Evolutionary conservation across 768 basidiomycete genomes (phyloP), one percentile per base, ranked within the genome.

Genomic region (Lenzites betulinus): DNA sequence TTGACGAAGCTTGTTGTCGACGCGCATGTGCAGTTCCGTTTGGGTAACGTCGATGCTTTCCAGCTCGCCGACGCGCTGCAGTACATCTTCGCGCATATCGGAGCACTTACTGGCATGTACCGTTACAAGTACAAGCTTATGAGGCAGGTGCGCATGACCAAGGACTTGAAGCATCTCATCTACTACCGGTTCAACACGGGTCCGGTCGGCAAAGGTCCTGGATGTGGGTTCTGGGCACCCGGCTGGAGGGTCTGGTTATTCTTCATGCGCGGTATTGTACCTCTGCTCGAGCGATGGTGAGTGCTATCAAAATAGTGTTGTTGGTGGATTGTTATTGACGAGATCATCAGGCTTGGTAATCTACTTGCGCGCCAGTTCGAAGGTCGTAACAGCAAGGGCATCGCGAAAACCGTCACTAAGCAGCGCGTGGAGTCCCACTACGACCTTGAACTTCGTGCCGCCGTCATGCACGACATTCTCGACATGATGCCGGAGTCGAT

Each of bases 401-500:
- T 95, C 61, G 96, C 96, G 1, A 97, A 97, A 79, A 98, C 96
- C 0, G 96, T 99, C 23, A 99, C 97, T 25, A 99, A 99, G 77
- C 97, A 99, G 77, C 88, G 96, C 69, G 97, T 98, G 15, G 97
- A 99, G 75, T 97, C 95, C 9, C 97, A 99, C 73, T 98, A 95
- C 68, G 97, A 99, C 74, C 82, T 99, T 36, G 97, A 99, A 72
- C 79, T 99, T 44, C 89, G 97, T 54, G 97, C 97, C 0, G 95
- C 97, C 48, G 96, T 99, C 68, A 98, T 99, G 97, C 96, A 98
- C 77, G 96, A 99, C 75, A 98, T 99, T 67, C 80, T 99, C 67
- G 96, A 98, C 79, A 98, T 98, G 96, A 98, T 98, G 96, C 97
- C 97, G 7, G 97, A 98, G 75, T 94, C 92, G 2, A 95, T 98